These are phyloP conservation scores for Vinca minor DNA, from an alignment of 257 asterid genomes.

Conservation along the genomic window DNA sequence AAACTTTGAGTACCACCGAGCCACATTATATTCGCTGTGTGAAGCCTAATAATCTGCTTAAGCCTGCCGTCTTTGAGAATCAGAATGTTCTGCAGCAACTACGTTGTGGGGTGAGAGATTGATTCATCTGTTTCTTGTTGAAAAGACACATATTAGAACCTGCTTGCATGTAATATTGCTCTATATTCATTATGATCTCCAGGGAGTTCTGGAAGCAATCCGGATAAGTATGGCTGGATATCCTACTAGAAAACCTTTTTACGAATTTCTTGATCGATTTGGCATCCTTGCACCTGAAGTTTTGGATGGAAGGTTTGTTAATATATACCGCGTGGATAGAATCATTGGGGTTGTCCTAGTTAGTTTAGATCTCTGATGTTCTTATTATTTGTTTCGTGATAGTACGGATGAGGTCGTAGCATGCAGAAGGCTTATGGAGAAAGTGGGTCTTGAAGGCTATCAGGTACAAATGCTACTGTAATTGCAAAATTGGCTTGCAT, in stretches of 20 bases:
- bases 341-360: neutral
- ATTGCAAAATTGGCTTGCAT: neutral
- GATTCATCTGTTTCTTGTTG: slow-evolving; percentile 14
- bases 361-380: slow-evolving; percentile 10
- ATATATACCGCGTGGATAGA: slow-evolving; percentile 10
- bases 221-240: slow-evolving; percentile 98
- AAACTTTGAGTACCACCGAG: slow-evolving; percentile 53
- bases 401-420: slow-evolving; percentile 88
- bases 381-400: slow-evolving; percentile 22
- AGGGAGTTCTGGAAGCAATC: slow-evolving; percentile 99
- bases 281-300: slow-evolving; percentile 90
- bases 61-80: slow-evolving; percentile 95
- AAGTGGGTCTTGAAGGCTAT: slow-evolving; percentile 93
- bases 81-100: slow-evolving; percentile 91
- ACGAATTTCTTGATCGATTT: slow-evolving; percentile 85
- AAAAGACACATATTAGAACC: slow-evolving; percentile 6
- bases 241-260: slow-evolving; percentile 84
- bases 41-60: slow-evolving; percentile 94
- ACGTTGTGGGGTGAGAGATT: slow-evolving; percentile 85
- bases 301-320: slow-evolving; percentile 67
- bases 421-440: slow-evolving; percentile 89
- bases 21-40: slow-evolving; percentile 77
- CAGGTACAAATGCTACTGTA: slow-evolving; percentile 45
- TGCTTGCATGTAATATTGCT: slow-evolving; percentile 8
- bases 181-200: slow-evolving; percentile 18